A percentile compares a stretch with the other conserved stretches of the same genome.
Conservation (phyloP, 306 rosid genomes). For the Cucumis hystrix region DNA sequence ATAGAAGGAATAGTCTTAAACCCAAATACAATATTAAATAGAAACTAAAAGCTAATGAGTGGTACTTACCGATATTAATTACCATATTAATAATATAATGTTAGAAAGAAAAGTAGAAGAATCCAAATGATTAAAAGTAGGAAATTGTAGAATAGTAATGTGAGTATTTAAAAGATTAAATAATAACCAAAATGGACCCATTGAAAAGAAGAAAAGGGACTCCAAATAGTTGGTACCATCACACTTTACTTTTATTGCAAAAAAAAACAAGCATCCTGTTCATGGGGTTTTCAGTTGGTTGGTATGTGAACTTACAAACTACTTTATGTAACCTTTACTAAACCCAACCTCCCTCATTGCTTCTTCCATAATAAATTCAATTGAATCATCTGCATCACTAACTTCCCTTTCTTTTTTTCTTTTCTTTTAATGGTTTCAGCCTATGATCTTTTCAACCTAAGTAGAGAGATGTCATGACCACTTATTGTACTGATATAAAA, state of each 20-base stretch:
- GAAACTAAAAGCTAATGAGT: neutral
- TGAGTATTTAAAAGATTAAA: neutral
- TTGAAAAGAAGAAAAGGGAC: neutral
- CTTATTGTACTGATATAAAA: no score
- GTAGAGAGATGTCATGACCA: no score
- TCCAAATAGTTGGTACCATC: neutral
- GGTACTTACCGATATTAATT: neutral
- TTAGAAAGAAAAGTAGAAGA: neutral
- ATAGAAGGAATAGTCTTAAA: no score
- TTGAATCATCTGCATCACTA: neutral
- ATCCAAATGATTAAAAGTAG: neutral
- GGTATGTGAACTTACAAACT: neutral
- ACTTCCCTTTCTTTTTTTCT: no score
- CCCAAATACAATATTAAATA: neutral
- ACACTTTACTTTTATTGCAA: neutral
- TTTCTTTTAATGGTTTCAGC: no score
- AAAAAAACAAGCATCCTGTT: neutral
- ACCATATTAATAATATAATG: neutral
- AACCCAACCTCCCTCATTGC: neutral
- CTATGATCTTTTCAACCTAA: no score
- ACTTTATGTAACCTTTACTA: constrained; percentile 6
- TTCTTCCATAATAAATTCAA: neutral
- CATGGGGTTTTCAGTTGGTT: neutral
- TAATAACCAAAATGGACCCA: neutral
- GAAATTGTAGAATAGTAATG: neutral